Conservation (phyloP, 169 alveolate species). For the Fabrea salina region DNA sequence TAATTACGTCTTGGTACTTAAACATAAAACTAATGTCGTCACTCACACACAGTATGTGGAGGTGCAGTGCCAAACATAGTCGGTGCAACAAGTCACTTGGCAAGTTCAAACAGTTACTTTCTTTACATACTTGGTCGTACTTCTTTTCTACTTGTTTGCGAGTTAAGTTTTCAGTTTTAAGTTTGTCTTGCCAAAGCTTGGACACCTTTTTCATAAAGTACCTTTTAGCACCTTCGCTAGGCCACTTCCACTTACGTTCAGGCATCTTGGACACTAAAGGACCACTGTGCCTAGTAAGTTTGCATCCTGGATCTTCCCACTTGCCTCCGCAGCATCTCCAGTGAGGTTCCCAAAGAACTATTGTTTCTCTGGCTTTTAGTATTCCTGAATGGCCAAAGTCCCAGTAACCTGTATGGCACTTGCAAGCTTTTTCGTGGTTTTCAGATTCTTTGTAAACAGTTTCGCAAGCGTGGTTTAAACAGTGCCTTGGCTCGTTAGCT, state of each 20-base stretch:
- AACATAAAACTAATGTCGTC: constrained; percentile 52
- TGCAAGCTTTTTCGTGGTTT: constrained; percentile 45
- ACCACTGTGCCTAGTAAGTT: constrained; percentile 69
- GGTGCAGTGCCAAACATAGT: constrained; percentile 36
- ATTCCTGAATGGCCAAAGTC: constrained; percentile 76
- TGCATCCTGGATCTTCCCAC: constrained; percentile 80
- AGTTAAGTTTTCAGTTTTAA: constrained; percentile 18
- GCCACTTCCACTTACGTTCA: constrained; percentile 47
- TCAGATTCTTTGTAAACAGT: constrained; percentile 64
- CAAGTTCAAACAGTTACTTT: not conserved
- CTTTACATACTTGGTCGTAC: constrained; percentile 26
- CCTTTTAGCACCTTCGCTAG: constrained; percentile 48
- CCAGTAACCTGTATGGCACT: constrained; percentile 80
- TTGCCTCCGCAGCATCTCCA: constrained; percentile 87
- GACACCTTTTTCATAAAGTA: constrained; percentile 44
- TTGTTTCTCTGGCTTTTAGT: constrained; percentile 27
- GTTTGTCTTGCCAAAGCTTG: constrained; percentile 33
- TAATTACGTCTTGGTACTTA: constrained; percentile 47
- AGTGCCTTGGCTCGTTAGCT: constrained; percentile 63
- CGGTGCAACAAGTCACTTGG: constrained; percentile 11
- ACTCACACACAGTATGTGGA: constrained; percentile 45
- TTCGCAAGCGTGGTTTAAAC: constrained; percentile 81
- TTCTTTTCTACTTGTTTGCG: not conserved
- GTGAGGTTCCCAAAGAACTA: constrained; percentile 63
- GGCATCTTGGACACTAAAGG: constrained; percentile 44